A percentile compares a stretch with the other conserved stretches of the same genome.
Conservation (phyloP, 1,139 yeast species). For the Taiozyma onychis region DNA sequence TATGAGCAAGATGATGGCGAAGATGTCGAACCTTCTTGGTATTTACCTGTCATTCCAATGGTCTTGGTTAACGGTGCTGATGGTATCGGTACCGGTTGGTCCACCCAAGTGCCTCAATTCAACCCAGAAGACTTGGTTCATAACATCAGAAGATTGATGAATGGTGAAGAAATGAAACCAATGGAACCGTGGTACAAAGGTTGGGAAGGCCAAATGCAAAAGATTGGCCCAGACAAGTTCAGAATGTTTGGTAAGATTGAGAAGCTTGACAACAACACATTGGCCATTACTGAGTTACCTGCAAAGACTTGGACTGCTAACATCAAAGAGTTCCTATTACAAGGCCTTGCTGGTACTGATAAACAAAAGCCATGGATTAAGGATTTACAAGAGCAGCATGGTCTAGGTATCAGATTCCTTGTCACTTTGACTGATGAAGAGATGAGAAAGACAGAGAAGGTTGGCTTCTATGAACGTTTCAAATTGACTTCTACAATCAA, state of each 20-base stretch:
- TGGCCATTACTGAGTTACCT: conserved; percentile 92
- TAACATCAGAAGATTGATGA: conserved; percentile 70
- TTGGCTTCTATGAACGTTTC: conserved; percentile 81
- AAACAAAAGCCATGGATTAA: conserved; percentile 80
- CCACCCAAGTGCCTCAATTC: conserved; percentile 85
- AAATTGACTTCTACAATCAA: conserved; percentile 65
- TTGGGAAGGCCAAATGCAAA: conserved; percentile 82
- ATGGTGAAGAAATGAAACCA: conserved; percentile 61
- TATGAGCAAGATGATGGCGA: conserved; percentile 92
- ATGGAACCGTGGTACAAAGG: conserved; percentile 96
- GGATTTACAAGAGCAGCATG: conserved; percentile 94
- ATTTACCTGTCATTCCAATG: conserved; percentile 90
- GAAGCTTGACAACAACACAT: conserved; percentile 69
- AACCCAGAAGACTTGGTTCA: conserved; percentile 80
- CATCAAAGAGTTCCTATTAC: conserved; percentile 76
- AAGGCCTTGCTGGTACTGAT: conserved; percentile 69
- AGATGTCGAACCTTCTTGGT: conserved; percentile 96
- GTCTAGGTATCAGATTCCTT: conserved; percentile 71
- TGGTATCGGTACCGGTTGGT: conserved; percentile 99
- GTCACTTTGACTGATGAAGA: conserved; percentile 71
- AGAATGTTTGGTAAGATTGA: conserved; percentile 76
- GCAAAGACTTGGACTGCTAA: conserved; percentile 89
- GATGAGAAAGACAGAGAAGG: conserved; percentile 68
- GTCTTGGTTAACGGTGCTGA: conserved; percentile 91
- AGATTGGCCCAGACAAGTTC: conserved; percentile 58